Evolutionary conservation across 352 stramenopile genomes (phyloP).

Genomic region (Stephanocyclus meneghinianus): DNA sequence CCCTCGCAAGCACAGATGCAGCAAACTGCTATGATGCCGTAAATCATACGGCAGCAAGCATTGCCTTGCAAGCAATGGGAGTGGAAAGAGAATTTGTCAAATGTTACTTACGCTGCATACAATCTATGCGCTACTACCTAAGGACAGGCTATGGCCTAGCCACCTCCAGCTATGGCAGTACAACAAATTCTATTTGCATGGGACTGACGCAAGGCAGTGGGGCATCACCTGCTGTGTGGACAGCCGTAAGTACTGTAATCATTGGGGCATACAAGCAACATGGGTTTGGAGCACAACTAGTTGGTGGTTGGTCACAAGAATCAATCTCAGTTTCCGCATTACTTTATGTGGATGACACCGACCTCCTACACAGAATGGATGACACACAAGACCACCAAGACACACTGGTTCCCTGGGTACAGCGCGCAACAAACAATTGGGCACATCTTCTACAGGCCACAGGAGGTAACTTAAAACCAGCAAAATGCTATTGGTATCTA

Average conservation of each 20-base stretch:
- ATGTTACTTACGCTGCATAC: neutral
- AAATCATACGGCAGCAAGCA: neutral
- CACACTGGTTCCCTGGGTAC: neutral
- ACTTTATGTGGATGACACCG: constrained; percentile 27
- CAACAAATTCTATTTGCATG: neutral
- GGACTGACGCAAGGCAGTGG: constrained; percentile 26
- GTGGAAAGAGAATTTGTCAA: neutral
- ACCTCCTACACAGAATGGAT: constrained; percentile 1
- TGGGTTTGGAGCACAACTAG: constrained; percentile 18
- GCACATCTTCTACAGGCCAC: neutral
- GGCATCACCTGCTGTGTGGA: constrained; percentile 6
- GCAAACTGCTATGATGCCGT: constrained; percentile 25
- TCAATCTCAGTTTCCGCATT: constrained; percentile 21
- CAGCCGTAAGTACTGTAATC: constrained; percentile 12
- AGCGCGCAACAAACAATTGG: neutral
- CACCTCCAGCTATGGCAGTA: constrained; percentile 2
- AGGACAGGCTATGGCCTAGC: constrained; percentile 33
- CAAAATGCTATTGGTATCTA: constrained; percentile 25
- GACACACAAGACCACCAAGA: neutral
- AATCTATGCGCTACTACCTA: constrained; percentile 33
- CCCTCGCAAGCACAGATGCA: neutral
- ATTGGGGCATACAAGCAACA: constrained; percentile 22
- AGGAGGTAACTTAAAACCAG: constrained; percentile 18
- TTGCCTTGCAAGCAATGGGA: constrained; percentile 7
- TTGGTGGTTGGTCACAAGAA: neutral